Evolutionary conservation across 768 basidiomycete species (phyloP), one percentile per base, ranked within the genome.

Genomic region (Boletales sp.): DNA sequence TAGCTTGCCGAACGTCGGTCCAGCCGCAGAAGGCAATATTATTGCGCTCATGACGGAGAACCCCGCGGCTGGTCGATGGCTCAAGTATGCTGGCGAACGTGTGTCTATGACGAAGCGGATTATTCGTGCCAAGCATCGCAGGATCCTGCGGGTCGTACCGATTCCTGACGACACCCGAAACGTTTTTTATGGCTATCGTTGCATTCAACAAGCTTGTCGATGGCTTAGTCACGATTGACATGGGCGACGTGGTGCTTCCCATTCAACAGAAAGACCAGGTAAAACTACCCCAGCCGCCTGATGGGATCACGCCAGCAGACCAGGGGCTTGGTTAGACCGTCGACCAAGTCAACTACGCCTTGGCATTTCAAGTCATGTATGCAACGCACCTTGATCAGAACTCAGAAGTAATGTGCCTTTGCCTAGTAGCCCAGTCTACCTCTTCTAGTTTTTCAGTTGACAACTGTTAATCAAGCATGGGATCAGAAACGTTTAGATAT

Each of bases 11-110:
- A 76, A 82, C 32, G 57, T 82, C 14, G 79, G 81, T 0, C 81
- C 81, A 0, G 79, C 71, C 2, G 78, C 77, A 1, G 79, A 80
- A 44, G 80, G 81, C 0, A 72, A 73, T 35, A 79, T 82, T 32
- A 74, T 80, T 39, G 64, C 64, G 8, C 72, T 77, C 0, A 78
- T 80, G 73, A 64, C 62, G 36, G 55, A 77, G 2, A 73, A 74
- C 31, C 68, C 74, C 7, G 76, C 71, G n/a, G 76, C 77, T 15
- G 81, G 80, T 0, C 54, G 51, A 38, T 82, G 81, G 80, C 63
- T 82, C 46, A 66, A 71, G 37, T 72, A 74, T 39, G 71, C 76
- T 2, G 78, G 80, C 12, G 65, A 70, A 1, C 82, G 24, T 24
- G 5, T 1, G 3, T 36, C 17, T 9, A 21, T 19, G 31, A 30